These are phyloP conservation scores for Trichoderma breve DNA, from an alignment of 2,329 filamentous ascomycete species.

Conservation along the genomic window DNA sequence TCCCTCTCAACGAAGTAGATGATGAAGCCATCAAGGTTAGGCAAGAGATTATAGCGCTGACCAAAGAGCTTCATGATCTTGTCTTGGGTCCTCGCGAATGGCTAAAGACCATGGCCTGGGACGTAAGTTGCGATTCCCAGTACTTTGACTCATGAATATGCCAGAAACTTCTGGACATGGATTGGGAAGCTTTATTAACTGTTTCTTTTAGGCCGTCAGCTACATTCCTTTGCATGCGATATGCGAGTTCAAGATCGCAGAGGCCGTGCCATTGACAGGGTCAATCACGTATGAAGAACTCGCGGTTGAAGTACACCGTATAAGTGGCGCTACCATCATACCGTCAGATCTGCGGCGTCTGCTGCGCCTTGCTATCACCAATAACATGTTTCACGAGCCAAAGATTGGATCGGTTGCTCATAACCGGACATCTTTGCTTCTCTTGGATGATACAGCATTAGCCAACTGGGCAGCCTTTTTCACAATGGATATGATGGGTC, in stretches of 20 bases:
- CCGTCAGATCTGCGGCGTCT: constrained; percentile 35
- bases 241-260: constrained; percentile 32
- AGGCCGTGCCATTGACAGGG: constrained; percentile 30
- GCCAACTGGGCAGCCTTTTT: constrained; percentile 34
- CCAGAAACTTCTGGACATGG: background rate
- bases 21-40: constrained; percentile 21
- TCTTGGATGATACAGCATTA: constrained; percentile 31
- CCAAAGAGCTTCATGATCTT: constrained; percentile 26
- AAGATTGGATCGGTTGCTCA: constrained; percentile 39
- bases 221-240: constrained; percentile 33
- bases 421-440: constrained; percentile 34
- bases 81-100: constrained; percentile 25
- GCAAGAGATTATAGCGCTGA: constrained; percentile 25
- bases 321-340: constrained; percentile 25
- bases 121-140: constrained; percentile 24
- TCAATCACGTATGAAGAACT: constrained; percentile 32
- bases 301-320: constrained; percentile 27
- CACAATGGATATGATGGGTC: constrained; percentile 31
- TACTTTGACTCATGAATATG: background rate
- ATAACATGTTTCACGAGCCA: constrained; percentile 42
- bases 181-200: background rate
- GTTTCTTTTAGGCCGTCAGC: constrained; percentile 25
- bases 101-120: constrained; percentile 30
- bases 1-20: constrained; percentile 19
- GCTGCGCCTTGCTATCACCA: constrained; percentile 39